Base-by-base conservation (phyloP, 306 rosid genomes). In the Crataegus laevigata region DNA sequence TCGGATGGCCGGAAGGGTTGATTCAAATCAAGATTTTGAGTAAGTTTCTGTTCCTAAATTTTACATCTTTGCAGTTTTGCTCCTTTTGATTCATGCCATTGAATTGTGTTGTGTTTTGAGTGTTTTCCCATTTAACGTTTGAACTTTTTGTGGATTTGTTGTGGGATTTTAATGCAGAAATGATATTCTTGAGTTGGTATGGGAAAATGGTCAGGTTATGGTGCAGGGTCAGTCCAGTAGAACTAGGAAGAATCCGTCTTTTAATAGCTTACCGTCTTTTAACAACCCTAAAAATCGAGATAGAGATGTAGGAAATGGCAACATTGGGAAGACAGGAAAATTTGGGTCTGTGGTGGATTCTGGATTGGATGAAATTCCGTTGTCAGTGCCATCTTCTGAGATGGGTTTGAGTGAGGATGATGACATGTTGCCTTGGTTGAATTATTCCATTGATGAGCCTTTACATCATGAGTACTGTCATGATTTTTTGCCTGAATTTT, bases 161-260 rank as follows among this genome's bases (percentile, higher is more conserved):
- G 68, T 78, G 83, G 73, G 76, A 77, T 77, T 83, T 47, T 82
- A 70, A 85, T 77, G 85, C 84, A 94, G 99, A 63, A 89, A 80
- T 82, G 97, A 90, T 74, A 80, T 92, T 76, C 81, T 90, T 65
- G 99, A 94, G 89, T 87, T 94, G 36, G 90, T 94, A 54, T 94
- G 93, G 97, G 93, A 89, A 75, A 89, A 88, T 81, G 99, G 99
- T 78, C 97, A 90, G 82, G 80, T 94, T 85, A 73, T 87, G 55
- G 83, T 80, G 77, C 97, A 87, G 82, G 92, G 90, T 26, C 97
- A 90, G 81, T 84, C 96, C 66, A 89, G 88, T 82, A 87, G 88
- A 83, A 82, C 69, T 67, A 90, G 89, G 81, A 94, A 75, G 84
- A 89, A 80, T 55, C 91, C 94, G 15, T 38, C 81, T 81, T 71